Conservation (phyloP, 345 rosid species). For the Populus pruinosa region DNA sequence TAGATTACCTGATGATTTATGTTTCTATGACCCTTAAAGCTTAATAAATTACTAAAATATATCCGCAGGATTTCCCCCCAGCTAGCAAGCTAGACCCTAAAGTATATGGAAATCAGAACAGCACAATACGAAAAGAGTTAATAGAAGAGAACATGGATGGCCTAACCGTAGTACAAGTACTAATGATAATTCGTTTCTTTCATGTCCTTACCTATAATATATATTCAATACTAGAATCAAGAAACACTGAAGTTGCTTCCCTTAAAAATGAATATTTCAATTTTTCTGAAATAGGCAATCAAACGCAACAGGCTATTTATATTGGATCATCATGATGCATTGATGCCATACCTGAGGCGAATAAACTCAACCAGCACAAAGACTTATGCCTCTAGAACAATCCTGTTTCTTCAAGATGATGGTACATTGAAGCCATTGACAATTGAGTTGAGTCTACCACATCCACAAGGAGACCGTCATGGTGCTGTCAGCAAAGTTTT, state of each 20-base stretch:
- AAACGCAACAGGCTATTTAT: conserved; percentile 55
- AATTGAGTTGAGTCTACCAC: conserved; percentile 85
- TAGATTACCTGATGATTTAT: background rate
- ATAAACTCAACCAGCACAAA: conserved; percentile 77
- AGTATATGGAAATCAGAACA: conserved; percentile 61
- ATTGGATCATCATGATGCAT: conserved; percentile 73
- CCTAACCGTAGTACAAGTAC: conserved; percentile 52
- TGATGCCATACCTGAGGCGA: conserved; percentile 63
- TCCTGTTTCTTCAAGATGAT: conserved; percentile 63
- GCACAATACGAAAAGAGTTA: conserved; percentile 49
- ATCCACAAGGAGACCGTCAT: conserved; percentile 62
- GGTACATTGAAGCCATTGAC: conserved; percentile 74
- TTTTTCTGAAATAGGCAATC: conserved; percentile 45
- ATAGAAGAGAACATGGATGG: conserved; percentile 62
- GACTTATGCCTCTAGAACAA: conserved; percentile 77
- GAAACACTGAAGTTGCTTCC: background rate
- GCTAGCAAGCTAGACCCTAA: conserved; percentile 55
- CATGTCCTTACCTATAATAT: background rate
- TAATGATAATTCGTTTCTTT: background rate
- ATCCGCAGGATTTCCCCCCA: conserved; percentile 72
- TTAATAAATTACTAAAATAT: background rate
- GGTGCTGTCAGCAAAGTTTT: conserved; percentile 75
- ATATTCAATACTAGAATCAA: background rate
- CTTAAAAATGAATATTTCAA: background rate
- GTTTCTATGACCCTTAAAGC: background rate